A percentile compares a stretch with the other conserved stretches of the same genome.
Conservation (phyloP, 2,329 filamentous ascomycete species). For the Diaporthe ampelina region DNA sequence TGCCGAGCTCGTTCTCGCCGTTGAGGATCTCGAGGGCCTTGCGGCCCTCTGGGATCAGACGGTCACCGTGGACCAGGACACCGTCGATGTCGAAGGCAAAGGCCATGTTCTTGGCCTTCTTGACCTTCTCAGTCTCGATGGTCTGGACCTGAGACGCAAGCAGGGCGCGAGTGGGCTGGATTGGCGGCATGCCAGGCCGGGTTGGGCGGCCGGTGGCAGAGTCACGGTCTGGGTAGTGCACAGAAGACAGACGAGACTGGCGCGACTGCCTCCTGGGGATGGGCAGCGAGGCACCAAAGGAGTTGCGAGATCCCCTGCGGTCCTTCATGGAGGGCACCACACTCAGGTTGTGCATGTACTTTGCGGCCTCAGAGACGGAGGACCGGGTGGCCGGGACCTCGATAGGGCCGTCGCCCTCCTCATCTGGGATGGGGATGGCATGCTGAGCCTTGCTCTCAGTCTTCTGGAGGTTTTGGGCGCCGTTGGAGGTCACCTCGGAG, state of each 20-base stretch:
- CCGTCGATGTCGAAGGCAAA: conserved; percentile 87
- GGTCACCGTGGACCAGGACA: conserved; percentile 80
- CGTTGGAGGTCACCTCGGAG: conserved; percentile 1
- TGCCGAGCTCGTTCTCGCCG: conserved; percentile 82
- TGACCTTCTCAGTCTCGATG: conserved; percentile 74
- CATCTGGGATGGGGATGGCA: conserved; percentile 58
- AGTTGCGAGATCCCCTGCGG: conserved; percentile 79
- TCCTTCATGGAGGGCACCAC: conserved; percentile 77
- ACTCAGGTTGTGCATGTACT: conserved; percentile 82
- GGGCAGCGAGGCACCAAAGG: conserved; percentile 79
- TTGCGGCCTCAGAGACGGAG: conserved; percentile 75
- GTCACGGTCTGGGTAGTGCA: conserved; percentile 57
- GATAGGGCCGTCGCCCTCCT: conserved; percentile 65
- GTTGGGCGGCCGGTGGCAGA: conserved; percentile 59
- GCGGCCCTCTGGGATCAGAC: conserved; percentile 77
- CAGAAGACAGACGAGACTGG: conserved; percentile 76
- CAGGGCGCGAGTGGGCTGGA: conserved; percentile 75
- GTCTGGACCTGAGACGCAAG: conserved; percentile 79
- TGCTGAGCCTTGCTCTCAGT: conserved; percentile 42
- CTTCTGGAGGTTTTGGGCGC: conserved; percentile 45
- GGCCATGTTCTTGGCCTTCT: conserved; percentile 82
- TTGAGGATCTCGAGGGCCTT: conserved; percentile 79
- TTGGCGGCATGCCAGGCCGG: conserved; percentile 69
- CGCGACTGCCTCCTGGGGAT: conserved; percentile 77
- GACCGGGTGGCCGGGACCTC: conserved; percentile 79